A percentile compares a stretch with the other conserved stretches of the same genome.
Conservation (phyloP, 257 asterid species). For the Solanum dulcamara region DNA sequence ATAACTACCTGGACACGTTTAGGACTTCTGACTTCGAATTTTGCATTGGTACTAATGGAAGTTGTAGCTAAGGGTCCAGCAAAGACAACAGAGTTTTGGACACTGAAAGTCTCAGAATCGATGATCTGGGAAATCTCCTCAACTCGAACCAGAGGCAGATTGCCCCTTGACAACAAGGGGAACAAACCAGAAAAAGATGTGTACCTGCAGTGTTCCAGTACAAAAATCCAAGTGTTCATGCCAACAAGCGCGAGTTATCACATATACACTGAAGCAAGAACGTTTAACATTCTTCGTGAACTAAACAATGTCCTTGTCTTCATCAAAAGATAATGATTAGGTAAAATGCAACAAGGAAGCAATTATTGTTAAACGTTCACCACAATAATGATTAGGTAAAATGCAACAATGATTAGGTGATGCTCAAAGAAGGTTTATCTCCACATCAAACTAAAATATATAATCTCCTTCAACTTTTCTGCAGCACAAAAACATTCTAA, state of each 20-base stretch:
- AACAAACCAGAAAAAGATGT: conserved; percentile 69
- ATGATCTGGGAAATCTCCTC: conserved; percentile 92
- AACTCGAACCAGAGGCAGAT: conserved; percentile 50
- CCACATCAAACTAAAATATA: not conserved
- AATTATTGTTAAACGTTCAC: too few relatives aligned
- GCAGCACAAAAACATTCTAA: not conserved
- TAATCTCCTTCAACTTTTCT: not conserved
- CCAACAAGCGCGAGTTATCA: not conserved
- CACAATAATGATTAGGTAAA: not conserved
- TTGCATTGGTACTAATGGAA: conserved; percentile 65
- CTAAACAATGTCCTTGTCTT: not conserved
- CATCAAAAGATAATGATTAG: not conserved
- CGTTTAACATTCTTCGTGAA: not conserved
- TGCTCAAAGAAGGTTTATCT: not conserved
- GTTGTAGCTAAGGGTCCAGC: conserved; percentile 75
- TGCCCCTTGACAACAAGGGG: conserved; percentile 66
- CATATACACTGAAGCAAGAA: not conserved
- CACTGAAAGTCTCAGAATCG: conserved; percentile 52
- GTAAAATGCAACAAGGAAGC: not conserved
- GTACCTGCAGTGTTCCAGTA: conserved; percentile 37
- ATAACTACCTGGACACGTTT: conserved; percentile 74
- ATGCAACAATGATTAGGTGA: not conserved
- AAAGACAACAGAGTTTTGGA: conserved; percentile 67
- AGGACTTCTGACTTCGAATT: conserved; percentile 91
- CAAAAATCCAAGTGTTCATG: not conserved